Conservation (phyloP, 192 early-diverging fungal species). For the Entomortierella lignicola region DNA sequence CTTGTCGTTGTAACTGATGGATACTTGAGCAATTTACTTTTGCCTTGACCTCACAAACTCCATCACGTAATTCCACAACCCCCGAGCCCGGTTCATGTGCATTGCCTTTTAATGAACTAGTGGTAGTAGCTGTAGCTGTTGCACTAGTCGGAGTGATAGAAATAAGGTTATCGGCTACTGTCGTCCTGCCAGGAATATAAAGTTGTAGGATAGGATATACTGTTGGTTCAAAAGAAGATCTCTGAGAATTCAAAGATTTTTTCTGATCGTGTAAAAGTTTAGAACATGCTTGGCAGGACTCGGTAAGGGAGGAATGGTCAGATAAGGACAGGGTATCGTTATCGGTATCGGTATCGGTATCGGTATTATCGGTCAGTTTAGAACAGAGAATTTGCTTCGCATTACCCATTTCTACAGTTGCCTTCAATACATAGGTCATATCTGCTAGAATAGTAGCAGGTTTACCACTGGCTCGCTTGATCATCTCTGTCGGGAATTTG, state of each 20-base stretch:
- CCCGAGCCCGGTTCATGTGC: constrained; percentile 10
- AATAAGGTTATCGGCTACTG: no score
- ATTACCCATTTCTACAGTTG: constrained; percentile 17
- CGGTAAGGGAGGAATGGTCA: not conserved
- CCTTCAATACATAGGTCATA: constrained; percentile 31
- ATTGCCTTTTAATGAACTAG: not conserved
- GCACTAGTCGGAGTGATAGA: no score
- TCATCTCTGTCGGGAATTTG: constrained; percentile 32
- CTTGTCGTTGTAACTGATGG: constrained; percentile 25
- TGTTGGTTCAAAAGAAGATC: constrained; percentile 8
- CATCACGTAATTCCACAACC: constrained; percentile 38
- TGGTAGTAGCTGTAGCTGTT: not conserved
- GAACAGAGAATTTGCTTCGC: not conserved
- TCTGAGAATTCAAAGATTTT: constrained; percentile 10
- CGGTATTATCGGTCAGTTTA: no score
- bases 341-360: not conserved
- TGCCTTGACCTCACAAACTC: constrained; percentile 41
- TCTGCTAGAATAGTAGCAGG: constrained; percentile 24
- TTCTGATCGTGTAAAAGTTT: constrained; percentile 41
- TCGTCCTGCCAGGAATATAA: constrained; percentile 16
- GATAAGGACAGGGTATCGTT: not conserved
- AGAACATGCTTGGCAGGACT: constrained; percentile 21
- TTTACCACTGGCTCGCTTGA: constrained; percentile 25
- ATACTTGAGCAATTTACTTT: constrained; percentile 45
- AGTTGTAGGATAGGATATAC: constrained; percentile 39